These are phyloP conservation scores for Allomyces arbusculus DNA, from an alignment of 192 early-diverging fungal genomes.

Conservation along the genomic window DNA sequence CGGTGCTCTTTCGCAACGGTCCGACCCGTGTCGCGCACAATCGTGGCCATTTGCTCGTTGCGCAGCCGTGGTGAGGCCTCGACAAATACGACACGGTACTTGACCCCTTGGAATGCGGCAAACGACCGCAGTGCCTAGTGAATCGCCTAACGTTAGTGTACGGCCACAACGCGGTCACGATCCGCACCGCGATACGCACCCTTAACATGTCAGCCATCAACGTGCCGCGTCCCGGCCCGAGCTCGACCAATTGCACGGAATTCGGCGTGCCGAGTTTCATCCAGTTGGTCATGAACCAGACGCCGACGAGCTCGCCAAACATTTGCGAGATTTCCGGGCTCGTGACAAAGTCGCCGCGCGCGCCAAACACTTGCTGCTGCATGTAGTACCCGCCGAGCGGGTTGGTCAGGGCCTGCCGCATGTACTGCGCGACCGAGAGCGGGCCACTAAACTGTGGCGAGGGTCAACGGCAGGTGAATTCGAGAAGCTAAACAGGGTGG, in stretches of 20 bases:
- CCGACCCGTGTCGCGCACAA: conserved; percentile 2
- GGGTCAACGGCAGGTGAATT: neutral
- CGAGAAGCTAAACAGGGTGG: neutral
- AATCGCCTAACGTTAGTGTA: neutral
- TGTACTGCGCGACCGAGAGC: conserved; percentile 58
- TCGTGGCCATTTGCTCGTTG: conserved; percentile 11
- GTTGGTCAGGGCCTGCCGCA: conserved; percentile 68
- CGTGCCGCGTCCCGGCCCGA: conserved; percentile 89
- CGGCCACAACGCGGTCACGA: neutral
- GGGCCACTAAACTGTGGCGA: neutral
- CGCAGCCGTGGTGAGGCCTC: conserved; percentile 67
- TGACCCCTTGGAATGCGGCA: conserved; percentile 22
- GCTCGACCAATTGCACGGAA: conserved; percentile 40
- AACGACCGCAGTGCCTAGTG: conserved; percentile 40
- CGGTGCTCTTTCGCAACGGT: neutral
- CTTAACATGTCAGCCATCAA: conserved; percentile 80
- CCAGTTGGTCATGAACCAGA: conserved; percentile 82
- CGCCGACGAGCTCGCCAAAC: conserved; percentile 83
- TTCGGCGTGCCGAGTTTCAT: conserved; percentile 37
- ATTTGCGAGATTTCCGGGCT: conserved; percentile 95
- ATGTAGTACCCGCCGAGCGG: conserved; percentile 88
- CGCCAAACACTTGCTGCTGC: conserved; percentile 73
- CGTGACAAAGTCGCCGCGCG: conserved; percentile 80
- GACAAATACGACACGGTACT: conserved; percentile 53
- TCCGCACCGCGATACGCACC: conserved; percentile 13